Base-by-base conservation (phyloP, 2,329 filamentous ascomycete genomes). In the Cladosporium sp. region DNA sequence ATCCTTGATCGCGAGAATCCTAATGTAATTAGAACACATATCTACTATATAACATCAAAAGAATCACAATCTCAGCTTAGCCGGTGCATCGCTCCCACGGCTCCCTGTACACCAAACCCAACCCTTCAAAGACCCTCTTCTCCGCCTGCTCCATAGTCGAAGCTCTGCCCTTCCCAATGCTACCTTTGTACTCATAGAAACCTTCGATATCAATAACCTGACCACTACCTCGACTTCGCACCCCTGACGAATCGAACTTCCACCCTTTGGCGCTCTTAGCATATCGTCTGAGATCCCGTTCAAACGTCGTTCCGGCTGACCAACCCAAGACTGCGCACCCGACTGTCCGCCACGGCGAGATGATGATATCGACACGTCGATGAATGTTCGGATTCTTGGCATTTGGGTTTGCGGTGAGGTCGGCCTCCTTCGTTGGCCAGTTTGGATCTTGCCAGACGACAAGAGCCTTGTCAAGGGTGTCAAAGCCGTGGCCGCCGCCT, bases 191-290 rank as follows among this genome's bases (percentile, higher is more conserved):
- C 91, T 92, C 74, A 90, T 94, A 71, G 89, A 93, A 78, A 93
- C 93, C 74, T 81, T 90, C 84, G 14, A 95, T 72, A 76, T 95
- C 88, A n/a, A 88, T 73, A 0, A 94, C 85, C 81, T 89, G 88
- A 3, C 91, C 91, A 63, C 88, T 86, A 10, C 73, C 77, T 10
- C 89, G 83, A 72, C 87, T 88, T 53, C 93, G 84, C 12, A 97
- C 86, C 0, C 95, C 95, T 72, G 91, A 96, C 68, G 91, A 95
- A 75, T 97, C 93, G 74, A 98, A 98, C 76, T 95, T 96, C 83
- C 92, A 89, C 0, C 82, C 82, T 72, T 86, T 88, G 65, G 85
- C 82, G 44, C 88, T 84, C 77, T 91, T 93, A 67, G 89, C 92
- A 78, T 94, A 96, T 37, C 89, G 82, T 49, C 94, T 83, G 63